Base-by-base conservation (phyloP, 164 flowering plant genomes). In the Chloranthus sessilifolius region DNA sequence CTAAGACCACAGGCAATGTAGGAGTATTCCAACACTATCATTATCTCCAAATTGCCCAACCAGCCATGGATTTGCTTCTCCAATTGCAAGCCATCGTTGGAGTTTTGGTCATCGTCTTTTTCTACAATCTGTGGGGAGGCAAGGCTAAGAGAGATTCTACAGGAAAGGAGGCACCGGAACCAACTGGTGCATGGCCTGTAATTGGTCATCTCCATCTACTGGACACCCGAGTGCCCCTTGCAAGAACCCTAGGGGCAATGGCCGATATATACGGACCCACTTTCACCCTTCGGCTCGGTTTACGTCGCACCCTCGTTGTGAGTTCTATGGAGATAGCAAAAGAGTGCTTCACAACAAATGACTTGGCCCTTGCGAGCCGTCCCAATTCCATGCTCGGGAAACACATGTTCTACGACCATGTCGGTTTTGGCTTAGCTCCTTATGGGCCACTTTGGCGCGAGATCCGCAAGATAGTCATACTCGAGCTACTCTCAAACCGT, bases 121-220 rank as follows among this genome's bases (percentile, higher is more conserved):
- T 55, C 34, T 44, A 24, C 24, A n/a, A n/a, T n/a, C n/a, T 34
- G 24, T 15, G 16, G 6, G n/a, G n/a, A n/a, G n/a, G n/a, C n/a
- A 19, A 24, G 58, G 50, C 47, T 29, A n/a, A n/a, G n/a, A 27
- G 26, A 26, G n/a, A n/a, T n/a, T n/a, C 4, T 14, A 6, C 12
- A 6, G 21, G 3, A 39, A n/a, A 3, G 11, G 1, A 9, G 5
- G 3, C 7, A 38, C 20, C 28, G 6, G 35, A 58, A 50, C 43
- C 50, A 1, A 35, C 48, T 3, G 61, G 61, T 0, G 54, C 48
- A 21, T 39, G 61, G 61, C 61, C 61, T 1, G 41, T 58, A 3
- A 48, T 58, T 8, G 61, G 61, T 10, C 55, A 58, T 40, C 61
- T 58, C 23, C 61, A 31, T 28, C 42, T 58, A 9, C 36, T 58